phyloP scores from a whole-genome alignment of 176 grass and related monocot genomes.

The Ananas comosus region DNA sequence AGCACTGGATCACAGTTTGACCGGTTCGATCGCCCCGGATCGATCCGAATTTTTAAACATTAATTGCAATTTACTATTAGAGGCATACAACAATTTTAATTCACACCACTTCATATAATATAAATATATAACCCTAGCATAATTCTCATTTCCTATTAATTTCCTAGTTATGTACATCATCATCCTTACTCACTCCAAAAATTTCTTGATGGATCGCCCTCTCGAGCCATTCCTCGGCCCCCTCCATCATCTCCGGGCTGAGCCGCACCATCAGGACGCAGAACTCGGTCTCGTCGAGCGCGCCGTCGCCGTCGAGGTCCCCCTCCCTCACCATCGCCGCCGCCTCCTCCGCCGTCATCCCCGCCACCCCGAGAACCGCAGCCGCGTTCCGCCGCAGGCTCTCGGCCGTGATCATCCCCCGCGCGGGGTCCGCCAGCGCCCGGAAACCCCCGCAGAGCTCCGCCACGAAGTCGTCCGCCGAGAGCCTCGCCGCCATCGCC shows the following conservation, averaged over 20 bases:
- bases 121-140: too few species aligned
- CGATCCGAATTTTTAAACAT: too few species aligned
- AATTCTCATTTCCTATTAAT: too few species aligned
- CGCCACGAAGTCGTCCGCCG: constrained; percentile 39
- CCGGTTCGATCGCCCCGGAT: too few species aligned
- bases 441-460: constrained; percentile 69
- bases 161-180: too few species aligned
- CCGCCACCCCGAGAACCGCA: constrained; percentile 27
- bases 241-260: background rate
- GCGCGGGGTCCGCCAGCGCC: constrained; percentile 38
- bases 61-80: too few species aligned
- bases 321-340: constrained; percentile 61
- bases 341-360: constrained; percentile 54
- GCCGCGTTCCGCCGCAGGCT: constrained; percentile 48
- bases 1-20: too few species aligned
- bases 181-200: background rate
- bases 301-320: background rate
- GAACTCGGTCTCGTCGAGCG: background rate
- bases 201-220: background rate
- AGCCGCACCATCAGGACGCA: background rate
- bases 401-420: constrained; percentile 50
- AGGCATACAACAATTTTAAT: too few species aligned
- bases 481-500: constrained; percentile 53
- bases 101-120: too few species aligned
- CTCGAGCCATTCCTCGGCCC: background rate